Evolutionary conservation across 441 rosid species (phyloP).

Genomic region (Codiaeum variegatum): DNA sequence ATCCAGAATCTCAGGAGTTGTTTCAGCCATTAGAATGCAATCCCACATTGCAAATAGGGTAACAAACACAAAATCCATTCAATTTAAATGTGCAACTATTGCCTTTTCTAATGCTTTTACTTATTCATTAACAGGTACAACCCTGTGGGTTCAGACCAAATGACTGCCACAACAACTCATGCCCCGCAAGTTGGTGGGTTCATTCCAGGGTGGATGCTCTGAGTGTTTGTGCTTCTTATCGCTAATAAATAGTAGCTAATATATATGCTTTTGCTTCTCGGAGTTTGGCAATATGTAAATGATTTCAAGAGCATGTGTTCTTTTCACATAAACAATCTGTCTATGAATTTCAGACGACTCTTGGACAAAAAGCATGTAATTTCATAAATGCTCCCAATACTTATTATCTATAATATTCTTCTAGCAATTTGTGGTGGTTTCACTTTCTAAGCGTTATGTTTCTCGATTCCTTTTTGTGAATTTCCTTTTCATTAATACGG

Average conservation of each 20-base stretch:
- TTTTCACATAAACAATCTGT: slow-evolving; percentile 28
- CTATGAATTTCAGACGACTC: slow-evolving; percentile 28
- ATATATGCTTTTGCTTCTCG: slow-evolving; percentile 20
- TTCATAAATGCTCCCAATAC: slow-evolving; percentile 18
- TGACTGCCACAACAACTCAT: slow-evolving; percentile 46
- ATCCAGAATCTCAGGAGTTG: slow-evolving; percentile 61
- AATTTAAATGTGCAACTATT: not conserved
- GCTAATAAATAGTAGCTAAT: not conserved
- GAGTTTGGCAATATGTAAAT: slow-evolving; percentile 32
- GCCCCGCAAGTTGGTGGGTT: slow-evolving; percentile 69
- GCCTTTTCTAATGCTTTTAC: not conserved
- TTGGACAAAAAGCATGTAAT: slow-evolving; percentile 15
- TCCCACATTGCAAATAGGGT: slow-evolving; percentile 96
- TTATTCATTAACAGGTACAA: too few species aligned
- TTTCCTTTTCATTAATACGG: too few species aligned
- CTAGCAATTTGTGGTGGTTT: not conserved
- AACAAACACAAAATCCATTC: not conserved
- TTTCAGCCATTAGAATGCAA: slow-evolving; percentile 83
- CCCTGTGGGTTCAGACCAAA: slow-evolving; percentile 66
- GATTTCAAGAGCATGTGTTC: slow-evolving; percentile 24
- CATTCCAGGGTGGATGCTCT: slow-evolving; percentile 98
- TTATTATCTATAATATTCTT: not conserved
- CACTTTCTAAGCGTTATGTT: too few species aligned
- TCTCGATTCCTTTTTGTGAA: too few species aligned
- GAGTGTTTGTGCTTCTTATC: slow-evolving; percentile 23